These are phyloP conservation scores for Fallopia convolvulus DNA, from an alignment of 148 eudicot species.

Conservation along the genomic window DNA sequence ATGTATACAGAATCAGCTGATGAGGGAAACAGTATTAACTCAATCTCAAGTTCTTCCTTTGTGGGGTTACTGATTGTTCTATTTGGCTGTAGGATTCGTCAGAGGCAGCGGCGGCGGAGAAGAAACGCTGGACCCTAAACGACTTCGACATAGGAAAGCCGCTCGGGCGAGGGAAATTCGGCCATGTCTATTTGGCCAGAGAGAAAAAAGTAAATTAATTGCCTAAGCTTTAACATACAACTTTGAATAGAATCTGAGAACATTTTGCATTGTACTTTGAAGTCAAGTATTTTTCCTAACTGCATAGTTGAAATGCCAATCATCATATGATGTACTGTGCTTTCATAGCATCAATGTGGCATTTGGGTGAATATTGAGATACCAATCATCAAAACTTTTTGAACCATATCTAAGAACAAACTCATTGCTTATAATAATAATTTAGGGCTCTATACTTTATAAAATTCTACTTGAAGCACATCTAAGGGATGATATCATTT, in stretches of 20 bases:
- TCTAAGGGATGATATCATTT: neutral
- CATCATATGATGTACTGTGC: too few relatives aligned
- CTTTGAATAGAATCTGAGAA: neutral
- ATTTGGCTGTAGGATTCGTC: constrained; percentile 38
- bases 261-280: neutral
- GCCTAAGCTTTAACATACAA: neutral
- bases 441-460: neutral
- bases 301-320: too few relatives aligned
- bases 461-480: constrained; percentile 1
- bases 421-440: neutral
- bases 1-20: neutral
- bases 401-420: too few relatives aligned
- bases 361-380: neutral
- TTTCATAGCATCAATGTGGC: neutral
- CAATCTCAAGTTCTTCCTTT: neutral
- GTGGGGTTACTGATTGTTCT: neutral
- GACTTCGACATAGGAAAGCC: constrained; percentile 97
- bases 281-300: neutral
- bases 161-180: constrained; percentile 94
- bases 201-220: constrained; percentile 71
- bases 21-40: neutral
- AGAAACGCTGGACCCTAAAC: constrained; percentile 73
- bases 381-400: neutral
- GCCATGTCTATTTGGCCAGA: constrained; percentile 90
- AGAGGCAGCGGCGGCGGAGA: constrained; percentile 58